Evolutionary conservation across 805 yeast genomes (phyloP), one percentile per base, ranked within the genome.

Genomic region (Candida stauntonica): DNA sequence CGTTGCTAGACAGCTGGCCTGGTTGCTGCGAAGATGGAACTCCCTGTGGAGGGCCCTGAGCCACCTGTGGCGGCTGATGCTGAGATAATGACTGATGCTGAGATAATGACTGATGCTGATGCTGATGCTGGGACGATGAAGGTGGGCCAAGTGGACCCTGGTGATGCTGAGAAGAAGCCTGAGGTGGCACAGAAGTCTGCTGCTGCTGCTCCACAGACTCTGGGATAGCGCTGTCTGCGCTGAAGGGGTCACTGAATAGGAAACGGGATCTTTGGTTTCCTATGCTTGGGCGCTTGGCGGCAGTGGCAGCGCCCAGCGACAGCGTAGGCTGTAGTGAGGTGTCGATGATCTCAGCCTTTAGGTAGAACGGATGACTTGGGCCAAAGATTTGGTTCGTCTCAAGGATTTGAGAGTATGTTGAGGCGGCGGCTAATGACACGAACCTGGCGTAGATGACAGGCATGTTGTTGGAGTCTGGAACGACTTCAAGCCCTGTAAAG

Each of bases 201-300:
- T 50, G 24, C 39, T 45, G 16, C 27, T 29, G 45, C 26, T 47
- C 51, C 16, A 40, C 36, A 36, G 38, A 35, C 31, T 55, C 60
- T 2, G 47, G 33, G 17, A 52, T 41, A 5, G 52, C 29, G 17
- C n/a, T n/a, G n/a, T 63, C 67, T 24, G 50, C 54, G n/a, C 54
- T 60, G 50, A 73, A 73, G 8, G 86, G 86, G 54, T 81, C 87
- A 47, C 80, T 73, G 54, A 81, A 81, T 27, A 81, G 66, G 51
- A 81, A 80, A 48, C 86, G 68, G n/a, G 85, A 78, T 48, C 85
- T 63, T 53, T 77, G 81, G 39, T 68, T 65, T 26, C 77, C 76
- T 33, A 75, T 57, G 14, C 79, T 69, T 35, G 78, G 76, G 51
- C 82, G 67, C 54, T 75, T 74, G 23, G 67, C 66, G 27, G 57